Evolutionary conservation across 2,329 filamentous ascomycete genomes (phyloP), one percentile per base, ranked within the genome.

Genomic region (Diaporthe batatas): DNA sequence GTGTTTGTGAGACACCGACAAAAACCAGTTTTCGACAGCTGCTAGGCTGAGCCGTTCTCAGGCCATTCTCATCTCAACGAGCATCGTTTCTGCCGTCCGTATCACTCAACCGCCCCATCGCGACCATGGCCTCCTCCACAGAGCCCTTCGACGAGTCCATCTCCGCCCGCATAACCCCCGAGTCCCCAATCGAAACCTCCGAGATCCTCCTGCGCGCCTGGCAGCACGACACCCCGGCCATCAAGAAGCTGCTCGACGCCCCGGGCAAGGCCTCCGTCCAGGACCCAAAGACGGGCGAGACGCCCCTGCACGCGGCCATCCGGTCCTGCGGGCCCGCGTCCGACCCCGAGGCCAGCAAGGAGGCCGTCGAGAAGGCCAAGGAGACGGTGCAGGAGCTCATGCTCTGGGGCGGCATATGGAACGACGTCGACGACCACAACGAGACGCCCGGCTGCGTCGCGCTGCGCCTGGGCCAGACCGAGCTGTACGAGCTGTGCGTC

Each of bases 361-460:
- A 69, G 80, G 82, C 34, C 81, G 51, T 93, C 42, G 88, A 91
- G 59, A 88, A 89, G 51, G 93, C 91, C 3, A 87, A 88, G 71
- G 89, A 91, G 68, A 92, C 92, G 0, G 85, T 98, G 6, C 89
- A 90, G 76, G 89, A 96, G 79, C 87, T 98, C 10, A 91, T 98
- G 74, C 89, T 95, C 79, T 92, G 93, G 77, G 96, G 96, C 42
- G 96, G 94, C 14, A 98, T 98, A 77, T 99, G 96, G 96, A 99
- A 99, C 84, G 95, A 98, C 81, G 86, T 98, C 71, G 94, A 98
- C 81, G 84, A 86, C 76, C 92, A 94, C 77, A 89, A 94, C 78
- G 96, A 98, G 86, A 98, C 96, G 3, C 95, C 96, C 0, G 96
- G 95, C 10, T 98, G 96, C 81, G 85, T 98, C 55, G 96, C 96